Evolutionary conservation across 106 monocot species (phyloP), one percentile per base, ranked within the genome.

Genomic region (Agapanthus africanus): DNA sequence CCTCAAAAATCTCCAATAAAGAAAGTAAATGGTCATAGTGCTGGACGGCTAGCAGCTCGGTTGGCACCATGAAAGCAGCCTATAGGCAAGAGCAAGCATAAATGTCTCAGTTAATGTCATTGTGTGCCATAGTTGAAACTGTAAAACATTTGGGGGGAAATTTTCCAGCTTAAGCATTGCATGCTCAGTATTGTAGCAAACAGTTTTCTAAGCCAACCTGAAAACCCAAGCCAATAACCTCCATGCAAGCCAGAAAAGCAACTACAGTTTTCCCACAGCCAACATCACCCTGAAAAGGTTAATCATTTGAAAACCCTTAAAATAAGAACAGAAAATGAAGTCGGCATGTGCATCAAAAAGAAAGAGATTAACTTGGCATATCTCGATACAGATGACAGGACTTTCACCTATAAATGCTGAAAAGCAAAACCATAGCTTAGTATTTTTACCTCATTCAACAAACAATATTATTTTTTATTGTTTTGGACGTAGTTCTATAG

Each of bases 51-150:
- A 99, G 87, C 27, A 99, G 73, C 67, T 99, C 99, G 38, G 81
- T 90, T 78, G 99, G 99, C 41, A 90, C 99, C 99, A 99, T 99
- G 70, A 99, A 83, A 75, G 99, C 99, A 72, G 99, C 99, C 99
- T 97, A 71, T 46, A 71, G 47, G 52, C 33, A 68, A 25, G 34
- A 52, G 40, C 11, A 56, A 31, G 16, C 18, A 36, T n/a, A 64
- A 52, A 26, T 67, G 41, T 44, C 64, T 65, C 64, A 65, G 39
- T 22, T 62, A 23, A 36, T 18, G 40, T 41, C 23, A 66, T 39
- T 16, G 27, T 39, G 10, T 26, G 26, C 5, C 25, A 65, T 39
- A 65, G 18, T 37, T 25, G 40, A 40, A 23, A 39, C 39, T 23
- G 25, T 65, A 11, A 63, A 63, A 35, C 11, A 65, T 14, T n/a